Evolutionary conservation across 1,139 yeast species (phyloP).

Genomic region (Saccharomycopsis hybrid): DNA sequence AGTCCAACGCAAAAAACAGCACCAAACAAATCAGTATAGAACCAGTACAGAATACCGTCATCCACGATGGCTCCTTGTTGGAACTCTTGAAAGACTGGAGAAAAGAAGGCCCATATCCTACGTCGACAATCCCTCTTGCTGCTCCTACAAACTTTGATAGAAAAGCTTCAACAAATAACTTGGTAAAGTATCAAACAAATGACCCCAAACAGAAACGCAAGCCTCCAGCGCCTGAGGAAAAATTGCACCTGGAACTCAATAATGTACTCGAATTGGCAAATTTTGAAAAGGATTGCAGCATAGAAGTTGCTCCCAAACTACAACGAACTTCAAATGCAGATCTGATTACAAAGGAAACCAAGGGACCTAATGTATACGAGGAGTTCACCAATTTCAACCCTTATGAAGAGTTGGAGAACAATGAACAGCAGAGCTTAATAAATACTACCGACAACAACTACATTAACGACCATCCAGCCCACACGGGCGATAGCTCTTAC

Average conservation of each 20-base stretch:
- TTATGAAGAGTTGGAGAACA: not conserved
- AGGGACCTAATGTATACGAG: not conserved
- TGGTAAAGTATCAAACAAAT: too few relatives aligned
- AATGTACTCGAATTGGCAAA: too few relatives aligned
- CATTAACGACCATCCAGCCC: not conserved
- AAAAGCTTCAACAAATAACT: not conserved
- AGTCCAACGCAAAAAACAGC: not conserved
- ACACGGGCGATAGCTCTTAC: not conserved
- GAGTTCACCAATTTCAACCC: not conserved
- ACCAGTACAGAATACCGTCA: not conserved
- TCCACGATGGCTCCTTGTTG: not conserved
- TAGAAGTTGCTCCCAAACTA: too few relatives aligned
- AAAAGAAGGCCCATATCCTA: not conserved
- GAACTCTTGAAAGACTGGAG: constrained; percentile 4
- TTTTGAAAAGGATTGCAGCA: too few relatives aligned
- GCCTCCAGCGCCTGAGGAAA: too few relatives aligned
- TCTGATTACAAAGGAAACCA: too few relatives aligned
- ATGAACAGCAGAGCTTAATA: not conserved
- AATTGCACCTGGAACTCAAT: too few relatives aligned
- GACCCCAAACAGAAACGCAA: too few relatives aligned
- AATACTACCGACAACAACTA: not conserved
- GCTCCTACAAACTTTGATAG: not conserved
- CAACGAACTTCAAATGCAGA: too few relatives aligned
- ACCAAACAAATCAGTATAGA: not conserved
- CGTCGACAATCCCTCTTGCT: not conserved